Conservation (phyloP, 352 stramenopile genomes). For the Globisporangium spiculum region DNA sequence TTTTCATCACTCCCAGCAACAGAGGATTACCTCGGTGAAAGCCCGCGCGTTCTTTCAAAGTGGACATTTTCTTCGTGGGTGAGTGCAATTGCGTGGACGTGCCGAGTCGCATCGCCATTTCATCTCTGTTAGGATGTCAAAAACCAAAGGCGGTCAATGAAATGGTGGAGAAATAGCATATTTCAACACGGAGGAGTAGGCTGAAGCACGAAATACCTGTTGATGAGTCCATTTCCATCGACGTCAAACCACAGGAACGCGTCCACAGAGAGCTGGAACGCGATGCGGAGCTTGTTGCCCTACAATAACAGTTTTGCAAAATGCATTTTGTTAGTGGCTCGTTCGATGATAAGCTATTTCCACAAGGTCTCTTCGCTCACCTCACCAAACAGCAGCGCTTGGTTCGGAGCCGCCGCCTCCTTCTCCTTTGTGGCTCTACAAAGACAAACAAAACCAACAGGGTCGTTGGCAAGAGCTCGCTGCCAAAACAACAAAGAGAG, state of each 20-base stretch:
- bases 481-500: background rate
- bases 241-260: slow-evolving; percentile 87
- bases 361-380: slow-evolving; percentile 16
- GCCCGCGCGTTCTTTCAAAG: slow-evolving; percentile 16
- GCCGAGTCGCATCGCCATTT: slow-evolving; percentile 64
- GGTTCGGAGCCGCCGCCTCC: slow-evolving; percentile 11
- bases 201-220: slow-evolving; percentile 30
- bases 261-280: slow-evolving; percentile 80
- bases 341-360: background rate
- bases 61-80: slow-evolving; percentile 75
- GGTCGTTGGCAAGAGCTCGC: background rate
- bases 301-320: slow-evolving; percentile 10
- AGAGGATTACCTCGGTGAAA: slow-evolving; percentile 11
- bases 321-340: background rate
- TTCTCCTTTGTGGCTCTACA: slow-evolving; percentile 9
- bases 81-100: slow-evolving; percentile 69
- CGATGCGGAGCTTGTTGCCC: slow-evolving; percentile 78
- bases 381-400: slow-evolving; percentile 69
- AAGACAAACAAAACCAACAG: background rate
- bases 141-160: background rate
- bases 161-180: background rate
- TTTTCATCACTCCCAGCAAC: too few relatives aligned
- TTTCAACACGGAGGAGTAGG: background rate
- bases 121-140: slow-evolving; percentile 12
- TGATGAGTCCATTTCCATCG: slow-evolving; percentile 74